Evolutionary conservation across 2,329 filamentous ascomycete species (phyloP).

Genomic region (Exophiala mesophila): DNA sequence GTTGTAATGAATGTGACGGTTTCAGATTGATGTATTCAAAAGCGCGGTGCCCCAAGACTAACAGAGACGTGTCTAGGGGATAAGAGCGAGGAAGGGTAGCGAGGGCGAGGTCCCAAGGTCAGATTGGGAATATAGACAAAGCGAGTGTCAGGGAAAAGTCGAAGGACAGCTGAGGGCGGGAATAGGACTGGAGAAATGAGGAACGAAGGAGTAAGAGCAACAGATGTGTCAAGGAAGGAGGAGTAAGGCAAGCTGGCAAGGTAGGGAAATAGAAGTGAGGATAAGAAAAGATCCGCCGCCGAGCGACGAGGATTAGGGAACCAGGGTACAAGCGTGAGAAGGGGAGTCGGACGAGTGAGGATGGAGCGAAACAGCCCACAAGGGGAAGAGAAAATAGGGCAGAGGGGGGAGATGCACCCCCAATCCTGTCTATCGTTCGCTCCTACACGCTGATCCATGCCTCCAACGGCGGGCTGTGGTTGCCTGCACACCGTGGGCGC

Average conservation of each 20-base stretch:
- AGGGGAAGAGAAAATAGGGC: not conserved
- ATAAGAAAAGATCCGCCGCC: not conserved
- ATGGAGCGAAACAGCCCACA: not conserved
- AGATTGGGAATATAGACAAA: not conserved
- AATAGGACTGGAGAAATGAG: not conserved
- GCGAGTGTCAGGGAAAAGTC: not conserved
- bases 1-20: constrained; percentile 8
- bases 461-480: not conserved
- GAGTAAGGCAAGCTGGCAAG: constrained; percentile 9
- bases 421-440: not conserved
- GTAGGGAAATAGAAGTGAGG: constrained; percentile 8
- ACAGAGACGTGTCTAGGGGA: constrained; percentile 4
- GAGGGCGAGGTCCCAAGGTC: too few species aligned
- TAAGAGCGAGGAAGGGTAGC: too few species aligned
- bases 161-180: not conserved
- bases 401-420: not conserved
- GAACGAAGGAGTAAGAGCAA: not conserved
- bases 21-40: not conserved
- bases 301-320: not conserved
- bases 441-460: too few species aligned
- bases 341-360: not conserved
- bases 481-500: not conserved
- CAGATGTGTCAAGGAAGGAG: constrained; percentile 2
- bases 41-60: constrained; percentile 1
- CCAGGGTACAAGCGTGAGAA: constrained; percentile 4